A percentile compares a stretch with the other conserved stretches of the same genome.
Evolutionary conservation across 345 rosid genomes (phyloP).

Genomic region (Eucalyptus marginata): DNA sequence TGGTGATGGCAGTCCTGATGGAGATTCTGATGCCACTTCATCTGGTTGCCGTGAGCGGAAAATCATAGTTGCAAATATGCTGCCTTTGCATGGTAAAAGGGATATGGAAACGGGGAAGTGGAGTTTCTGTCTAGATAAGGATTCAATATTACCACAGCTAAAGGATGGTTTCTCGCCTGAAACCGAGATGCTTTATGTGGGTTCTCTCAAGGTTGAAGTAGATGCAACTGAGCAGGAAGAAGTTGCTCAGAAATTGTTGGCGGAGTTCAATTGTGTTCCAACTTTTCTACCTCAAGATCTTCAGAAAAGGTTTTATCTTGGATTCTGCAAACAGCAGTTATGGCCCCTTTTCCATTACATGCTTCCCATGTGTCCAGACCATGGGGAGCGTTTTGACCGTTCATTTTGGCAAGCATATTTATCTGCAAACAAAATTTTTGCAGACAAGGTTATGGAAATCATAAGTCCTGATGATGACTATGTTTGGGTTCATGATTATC

Average conservation of each 20-base stretch:
- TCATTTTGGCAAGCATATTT: slow-evolving; percentile 68
- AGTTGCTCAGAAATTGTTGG: slow-evolving; percentile 42
- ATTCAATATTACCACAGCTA: slow-evolving; percentile 42
- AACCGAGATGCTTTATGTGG: slow-evolving; percentile 59
- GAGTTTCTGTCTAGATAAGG: slow-evolving; percentile 56
- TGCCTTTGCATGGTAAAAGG: slow-evolving; percentile 37
- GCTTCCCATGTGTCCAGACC: slow-evolving; percentile 81
- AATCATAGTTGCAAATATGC: slow-evolving; percentile 47
- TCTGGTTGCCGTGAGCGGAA: slow-evolving; percentile 31
- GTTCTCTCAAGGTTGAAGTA: slow-evolving; percentile 56
- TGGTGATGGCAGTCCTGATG: slow-evolving; percentile 23
- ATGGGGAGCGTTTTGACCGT: slow-evolving; percentile 70
- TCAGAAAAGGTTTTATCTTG: slow-evolving; percentile 54
- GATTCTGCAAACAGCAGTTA: slow-evolving; percentile 68
- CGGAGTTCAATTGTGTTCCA: slow-evolving; percentile 63
- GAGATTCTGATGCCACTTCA: slow-evolving; percentile 40
- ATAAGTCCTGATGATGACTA: slow-evolving; percentile 67
- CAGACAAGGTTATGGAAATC: slow-evolving; percentile 78
- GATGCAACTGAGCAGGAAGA: slow-evolving; percentile 52
- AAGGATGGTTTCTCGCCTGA: slow-evolving; percentile 54
- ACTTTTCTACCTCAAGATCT: slow-evolving; percentile 53
- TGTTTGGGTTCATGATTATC: slow-evolving; percentile 82
- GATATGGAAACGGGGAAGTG: slow-evolving; percentile 33
- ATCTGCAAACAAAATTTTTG: slow-evolving; percentile 68
- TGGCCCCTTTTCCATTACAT: slow-evolving; percentile 87